Evolutionary conservation across 2,329 filamentous ascomycete genomes (phyloP).

Genomic region (Microascus cirrosus): DNA sequence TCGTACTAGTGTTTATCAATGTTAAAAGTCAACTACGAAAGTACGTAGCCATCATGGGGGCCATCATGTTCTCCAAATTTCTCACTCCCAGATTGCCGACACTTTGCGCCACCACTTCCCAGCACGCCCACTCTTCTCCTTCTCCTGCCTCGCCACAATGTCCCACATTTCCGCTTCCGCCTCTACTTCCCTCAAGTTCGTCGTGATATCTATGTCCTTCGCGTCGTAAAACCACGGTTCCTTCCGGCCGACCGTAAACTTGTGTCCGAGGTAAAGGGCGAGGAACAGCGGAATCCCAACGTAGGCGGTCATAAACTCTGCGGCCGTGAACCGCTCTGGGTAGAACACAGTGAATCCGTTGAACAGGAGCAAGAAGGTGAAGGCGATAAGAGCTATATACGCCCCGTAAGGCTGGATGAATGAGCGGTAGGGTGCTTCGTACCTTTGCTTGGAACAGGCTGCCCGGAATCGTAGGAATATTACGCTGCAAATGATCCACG

Average conservation of each 20-base stretch:
- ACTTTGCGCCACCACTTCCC: no score
- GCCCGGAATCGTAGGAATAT: constrained; percentile 5
- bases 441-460: background rate
- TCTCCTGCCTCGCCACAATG: no score
- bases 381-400: constrained; percentile 4
- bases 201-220: no score
- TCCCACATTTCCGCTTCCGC: no score
- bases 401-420: background rate
- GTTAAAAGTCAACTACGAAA: no score
- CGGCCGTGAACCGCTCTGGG: constrained; percentile 8
- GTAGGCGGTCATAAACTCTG: constrained; percentile 9
- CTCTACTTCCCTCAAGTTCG: no score
- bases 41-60: no score
- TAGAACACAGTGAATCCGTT: constrained; percentile 40
- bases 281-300: constrained; percentile 10
- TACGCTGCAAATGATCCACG: constrained; percentile 7
- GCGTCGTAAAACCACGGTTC: no score
- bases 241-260: constrained; percentile 1
- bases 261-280: constrained; percentile 21
- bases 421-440: background rate
- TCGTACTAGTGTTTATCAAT: no score
- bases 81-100: no score
- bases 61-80: no score
- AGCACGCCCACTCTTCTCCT: no score
- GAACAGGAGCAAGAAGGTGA: constrained; percentile 32